phyloP scores from a whole-genome alignment of 495 filamentous ascomycete genomes.

The Lepraria neglecta region DNA sequence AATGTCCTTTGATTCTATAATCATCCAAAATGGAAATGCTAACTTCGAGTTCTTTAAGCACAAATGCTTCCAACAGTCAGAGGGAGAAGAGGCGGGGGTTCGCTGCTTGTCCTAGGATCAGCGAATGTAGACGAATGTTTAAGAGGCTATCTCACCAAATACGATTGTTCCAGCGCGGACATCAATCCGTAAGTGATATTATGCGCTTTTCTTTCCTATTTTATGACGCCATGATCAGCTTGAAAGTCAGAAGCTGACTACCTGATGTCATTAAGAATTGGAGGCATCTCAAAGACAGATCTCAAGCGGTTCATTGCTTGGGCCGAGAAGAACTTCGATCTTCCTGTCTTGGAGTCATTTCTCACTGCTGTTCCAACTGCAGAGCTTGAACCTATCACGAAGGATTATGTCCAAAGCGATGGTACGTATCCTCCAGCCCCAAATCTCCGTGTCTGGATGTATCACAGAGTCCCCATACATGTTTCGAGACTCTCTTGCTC shows the following conservation, averaged over 20 bases:
- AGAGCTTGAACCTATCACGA: slow-evolving; percentile 75
- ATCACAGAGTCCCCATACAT: too few relatives aligned
- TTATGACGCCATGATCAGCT: not conserved
- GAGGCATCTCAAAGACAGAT: slow-evolving; percentile 43
- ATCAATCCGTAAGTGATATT: slow-evolving; percentile 23
- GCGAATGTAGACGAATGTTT: slow-evolving; percentile 49
- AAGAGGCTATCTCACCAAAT: slow-evolving; percentile 65
- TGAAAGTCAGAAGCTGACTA: slow-evolving; percentile 46
- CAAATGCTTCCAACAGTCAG: slow-evolving; percentile 57
- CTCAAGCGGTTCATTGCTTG: slow-evolving; percentile 72
- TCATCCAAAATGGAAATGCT: slow-evolving; percentile 30
- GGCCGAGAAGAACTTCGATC: slow-evolving; percentile 52
- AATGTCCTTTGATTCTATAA: not conserved
- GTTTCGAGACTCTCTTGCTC: too few relatives aligned
- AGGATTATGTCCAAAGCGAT: slow-evolving; percentile 53
- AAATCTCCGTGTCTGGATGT: too few relatives aligned
- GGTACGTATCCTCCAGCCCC: not conserved
- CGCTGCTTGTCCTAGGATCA: slow-evolving; percentile 58
- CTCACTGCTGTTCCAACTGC: slow-evolving; percentile 71
- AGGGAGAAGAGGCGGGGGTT: slow-evolving; percentile 44
- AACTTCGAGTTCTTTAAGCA: too few relatives aligned
- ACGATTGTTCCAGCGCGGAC: slow-evolving; percentile 50
- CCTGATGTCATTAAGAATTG: slow-evolving; percentile 39
- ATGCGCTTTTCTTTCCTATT: not conserved
- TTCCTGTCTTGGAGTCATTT: slow-evolving; percentile 72